A percentile compares a stretch with the other conserved stretches of the same genome.
These are phyloP conservation scores for Phytophthora megakarya DNA, from an alignment of 352 stramenopile genomes.

Conservation along the genomic window DNA sequence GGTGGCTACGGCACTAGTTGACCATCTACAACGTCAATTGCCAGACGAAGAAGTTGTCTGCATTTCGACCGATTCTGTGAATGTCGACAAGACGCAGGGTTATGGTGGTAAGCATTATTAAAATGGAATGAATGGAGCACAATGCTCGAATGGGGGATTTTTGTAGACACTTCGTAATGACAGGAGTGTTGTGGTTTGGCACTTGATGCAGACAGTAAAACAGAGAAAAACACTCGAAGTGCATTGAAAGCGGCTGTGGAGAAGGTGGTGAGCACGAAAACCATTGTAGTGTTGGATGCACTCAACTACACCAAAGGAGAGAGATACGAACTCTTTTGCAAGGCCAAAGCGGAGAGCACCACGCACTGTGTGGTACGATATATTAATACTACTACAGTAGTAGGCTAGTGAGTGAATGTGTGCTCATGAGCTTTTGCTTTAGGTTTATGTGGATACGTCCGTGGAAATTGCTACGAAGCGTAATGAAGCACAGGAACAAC, in stretches of 20 bases:
- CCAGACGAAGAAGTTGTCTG: constrained; percentile 52
- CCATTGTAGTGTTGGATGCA: constrained; percentile 92
- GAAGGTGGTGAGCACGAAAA: constrained; percentile 58
- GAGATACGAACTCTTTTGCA: constrained; percentile 95
- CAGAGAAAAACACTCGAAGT: constrained; percentile 75
- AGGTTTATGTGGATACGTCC: constrained; percentile 78
- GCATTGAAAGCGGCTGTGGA: constrained; percentile 71
- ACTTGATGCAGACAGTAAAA: constrained; percentile 44
- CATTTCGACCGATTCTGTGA: constrained; percentile 66
- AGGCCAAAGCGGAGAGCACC: constrained; percentile 90
- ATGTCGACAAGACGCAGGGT: constrained; percentile 57
- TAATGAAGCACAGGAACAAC: constrained; percentile 45
- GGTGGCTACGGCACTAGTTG: constrained; percentile 53
- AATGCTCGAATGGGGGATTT: constrained; percentile 9
- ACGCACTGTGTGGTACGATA: constrained; percentile 89
- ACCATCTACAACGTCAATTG: constrained; percentile 46
- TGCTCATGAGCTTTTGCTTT: neutral
- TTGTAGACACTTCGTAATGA: neutral
- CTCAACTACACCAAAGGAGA: constrained; percentile 96
- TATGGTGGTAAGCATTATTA: constrained; percentile 63
- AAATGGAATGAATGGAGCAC: constrained; percentile 16
- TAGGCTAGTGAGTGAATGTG: too few relatives aligned
- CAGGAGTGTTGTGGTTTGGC: neutral
- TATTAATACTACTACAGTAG: too few relatives aligned
- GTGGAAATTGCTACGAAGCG: constrained; percentile 60